Percentiles rank a stretch among this genome's conserved stretches.
These are phyloP conservation scores for Kluyveromyces wickerhamii DNA, from an alignment of 805 yeast genomes.

Conservation along the genomic window DNA sequence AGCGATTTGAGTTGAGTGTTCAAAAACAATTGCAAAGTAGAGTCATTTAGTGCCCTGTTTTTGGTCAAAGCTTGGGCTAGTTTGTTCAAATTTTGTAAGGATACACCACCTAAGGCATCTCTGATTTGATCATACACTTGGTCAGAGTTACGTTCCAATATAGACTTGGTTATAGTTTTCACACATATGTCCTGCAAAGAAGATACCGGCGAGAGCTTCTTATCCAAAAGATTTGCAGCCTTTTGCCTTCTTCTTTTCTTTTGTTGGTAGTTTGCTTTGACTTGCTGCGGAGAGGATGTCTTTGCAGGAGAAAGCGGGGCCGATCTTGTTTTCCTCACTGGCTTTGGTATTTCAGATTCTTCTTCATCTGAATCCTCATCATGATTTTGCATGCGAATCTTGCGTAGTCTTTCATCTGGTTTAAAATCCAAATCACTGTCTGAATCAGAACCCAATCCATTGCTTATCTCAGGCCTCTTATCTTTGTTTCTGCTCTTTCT, in stretches of 20 bases:
- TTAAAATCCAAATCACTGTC: too few relatives aligned
- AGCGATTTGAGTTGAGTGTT: conserved; percentile 47
- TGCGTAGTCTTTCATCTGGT: neutral
- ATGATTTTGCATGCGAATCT: conserved; percentile 3
- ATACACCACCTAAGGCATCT: conserved; percentile 83
- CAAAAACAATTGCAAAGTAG: conserved; percentile 67
- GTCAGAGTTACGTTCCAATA: conserved; percentile 18
- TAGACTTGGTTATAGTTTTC: conserved; percentile 45
- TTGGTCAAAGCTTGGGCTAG: conserved; percentile 71
- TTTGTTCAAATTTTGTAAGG: conserved; percentile 59
- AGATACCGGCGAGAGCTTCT: conserved; percentile 53
- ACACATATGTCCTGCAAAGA: conserved; percentile 81
- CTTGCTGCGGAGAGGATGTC: conserved; percentile 38
- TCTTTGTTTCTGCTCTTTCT: conserved; percentile 3
- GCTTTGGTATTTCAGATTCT: conserved; percentile 9
- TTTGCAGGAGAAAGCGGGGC: conserved; percentile 16
- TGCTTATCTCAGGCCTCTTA: conserved; percentile 9
- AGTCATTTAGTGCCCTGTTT: conserved; percentile 69
- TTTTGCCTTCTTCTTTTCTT: conserved; percentile 68
- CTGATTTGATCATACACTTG: conserved; percentile 20
- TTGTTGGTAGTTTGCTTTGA: conserved; percentile 46
- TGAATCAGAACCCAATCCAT: too few relatives aligned
- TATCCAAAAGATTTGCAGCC: conserved; percentile 79
- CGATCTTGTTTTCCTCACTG: conserved; percentile 12
- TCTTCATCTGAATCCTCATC: conserved; percentile 20